A percentile compares a stretch with the other conserved stretches of the same genome.
Evolutionary conservation across 2,329 filamentous ascomycete species (phyloP).

Genomic region (Fusarium pseudograminearum): DNA sequence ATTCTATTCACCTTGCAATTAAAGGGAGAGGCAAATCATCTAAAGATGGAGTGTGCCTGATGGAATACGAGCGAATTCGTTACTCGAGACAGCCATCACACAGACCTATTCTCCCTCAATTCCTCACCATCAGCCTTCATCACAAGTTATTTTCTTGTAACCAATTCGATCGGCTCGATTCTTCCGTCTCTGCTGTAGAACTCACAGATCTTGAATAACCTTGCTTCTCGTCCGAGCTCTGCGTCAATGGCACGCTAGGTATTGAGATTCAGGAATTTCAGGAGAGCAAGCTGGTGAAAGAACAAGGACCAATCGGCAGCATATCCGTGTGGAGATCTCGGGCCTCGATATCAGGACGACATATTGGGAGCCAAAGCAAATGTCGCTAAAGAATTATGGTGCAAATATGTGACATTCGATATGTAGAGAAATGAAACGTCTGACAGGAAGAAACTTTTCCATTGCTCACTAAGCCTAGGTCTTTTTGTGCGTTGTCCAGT

Average conservation of each 20-base stretch:
- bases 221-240: conserved; percentile 19
- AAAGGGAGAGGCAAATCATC: conserved; percentile 11
- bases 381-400: neutral
- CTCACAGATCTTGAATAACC: conserved; percentile 26
- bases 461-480: conserved; percentile 7
- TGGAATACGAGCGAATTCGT: conserved; percentile 2
- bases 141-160: neutral
- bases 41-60: neutral
- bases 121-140: neutral
- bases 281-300: conserved; percentile 8
- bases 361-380: neutral
- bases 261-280: conserved; percentile 16
- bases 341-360: conserved; percentile 2
- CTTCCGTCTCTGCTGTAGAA: conserved; percentile 4
- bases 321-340: conserved; percentile 6
- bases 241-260: conserved; percentile 16
- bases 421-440: neutral
- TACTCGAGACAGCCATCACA: conserved; percentile 19
- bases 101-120: neutral
- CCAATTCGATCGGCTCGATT: neutral
- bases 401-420: neutral
- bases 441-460: conserved; percentile 13
- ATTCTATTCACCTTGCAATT: neutral
- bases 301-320: conserved; percentile 1
- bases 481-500: conserved; percentile 24